Conservation (phyloP, 2,329 filamentous ascomycete species). For the Hymenoscyphus linearis region DNA sequence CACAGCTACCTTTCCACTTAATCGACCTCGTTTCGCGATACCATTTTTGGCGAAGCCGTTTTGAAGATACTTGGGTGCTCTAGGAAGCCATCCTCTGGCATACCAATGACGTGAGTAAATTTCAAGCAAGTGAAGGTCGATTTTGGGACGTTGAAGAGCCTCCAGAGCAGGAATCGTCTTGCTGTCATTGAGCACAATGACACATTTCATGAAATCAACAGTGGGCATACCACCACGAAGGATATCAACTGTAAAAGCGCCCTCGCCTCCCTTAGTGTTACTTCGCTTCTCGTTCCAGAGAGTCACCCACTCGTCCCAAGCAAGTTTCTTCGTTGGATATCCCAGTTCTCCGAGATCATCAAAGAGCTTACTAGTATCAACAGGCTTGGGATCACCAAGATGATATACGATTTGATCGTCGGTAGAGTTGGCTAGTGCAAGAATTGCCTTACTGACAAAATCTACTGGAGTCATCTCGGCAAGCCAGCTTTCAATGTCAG, state of each 20-base stretch:
- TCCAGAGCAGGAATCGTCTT: constrained; percentile 57
- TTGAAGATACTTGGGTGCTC: constrained; percentile 49
- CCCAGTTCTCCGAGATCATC: constrained; percentile 59
- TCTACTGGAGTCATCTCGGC: constrained; percentile 83
- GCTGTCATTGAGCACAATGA: constrained; percentile 69
- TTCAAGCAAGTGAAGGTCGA: constrained; percentile 65
- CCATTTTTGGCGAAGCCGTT: constrained; percentile 39
- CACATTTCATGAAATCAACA: constrained; percentile 62
- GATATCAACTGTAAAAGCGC: constrained; percentile 72
- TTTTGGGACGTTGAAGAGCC: constrained; percentile 58
- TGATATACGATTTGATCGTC: constrained; percentile 66
- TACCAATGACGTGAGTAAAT: constrained; percentile 79
- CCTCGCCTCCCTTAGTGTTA: constrained; percentile 58
- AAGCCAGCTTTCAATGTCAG: constrained; percentile 68
- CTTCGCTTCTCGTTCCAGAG: constrained; percentile 69
- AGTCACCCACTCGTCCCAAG: constrained; percentile 69
- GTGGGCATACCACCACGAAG: constrained; percentile 76
- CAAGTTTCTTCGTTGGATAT: constrained; percentile 60
- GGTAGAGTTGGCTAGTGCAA: constrained; percentile 61
- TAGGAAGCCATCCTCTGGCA: constrained; percentile 69
- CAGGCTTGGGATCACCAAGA: constrained; percentile 66
- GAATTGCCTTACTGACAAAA: constrained; percentile 70
- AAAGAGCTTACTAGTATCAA: constrained; percentile 62
- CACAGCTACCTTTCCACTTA: constrained; percentile 66
- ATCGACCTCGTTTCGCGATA: constrained; percentile 46